Evolutionary conservation across 768 basidiomycete genomes (phyloP).

Genomic region (Boletus speciosus): DNA sequence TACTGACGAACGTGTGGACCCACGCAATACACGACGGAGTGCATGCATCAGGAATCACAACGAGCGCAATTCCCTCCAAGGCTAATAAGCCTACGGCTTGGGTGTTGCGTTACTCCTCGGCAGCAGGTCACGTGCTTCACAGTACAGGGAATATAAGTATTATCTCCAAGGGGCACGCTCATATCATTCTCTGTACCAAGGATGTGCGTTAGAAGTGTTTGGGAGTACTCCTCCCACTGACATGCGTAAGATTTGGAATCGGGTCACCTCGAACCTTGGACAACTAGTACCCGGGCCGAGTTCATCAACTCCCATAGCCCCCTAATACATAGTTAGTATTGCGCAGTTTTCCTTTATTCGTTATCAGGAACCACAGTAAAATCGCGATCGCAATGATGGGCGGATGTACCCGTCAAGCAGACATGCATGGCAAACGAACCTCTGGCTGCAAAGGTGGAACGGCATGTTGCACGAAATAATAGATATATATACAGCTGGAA

Average conservation of each 20-base stretch:
- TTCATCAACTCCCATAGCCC: not conserved
- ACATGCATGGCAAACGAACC: not conserved
- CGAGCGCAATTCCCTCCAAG: not conserved
- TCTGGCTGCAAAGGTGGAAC: not conserved
- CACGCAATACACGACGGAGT: conserved; percentile 11
- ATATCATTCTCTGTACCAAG: not conserved
- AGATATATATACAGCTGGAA: conserved; percentile 4
- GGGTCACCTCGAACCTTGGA: not conserved
- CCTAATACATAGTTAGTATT: not conserved
- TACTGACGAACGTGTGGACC: not conserved
- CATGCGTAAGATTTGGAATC: not conserved
- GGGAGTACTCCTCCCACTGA: not conserved
- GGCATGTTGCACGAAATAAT: conserved; percentile 1
- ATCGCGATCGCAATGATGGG: not conserved
- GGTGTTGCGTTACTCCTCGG: not conserved
- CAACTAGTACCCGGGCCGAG: too few species aligned
- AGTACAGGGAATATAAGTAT: too few species aligned
- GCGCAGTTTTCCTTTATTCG: not conserved
- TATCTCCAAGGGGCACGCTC: not conserved
- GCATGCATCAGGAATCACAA: conserved; percentile 15
- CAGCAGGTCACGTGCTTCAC: conserved; percentile 11
- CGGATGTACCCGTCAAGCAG: not conserved
- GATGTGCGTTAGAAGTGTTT: not conserved
- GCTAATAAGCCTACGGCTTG: not conserved
- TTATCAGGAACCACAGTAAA: not conserved